Evolutionary conservation across 148 eudicot genomes (phyloP).

Genomic region (Diospyros kaki): DNA sequence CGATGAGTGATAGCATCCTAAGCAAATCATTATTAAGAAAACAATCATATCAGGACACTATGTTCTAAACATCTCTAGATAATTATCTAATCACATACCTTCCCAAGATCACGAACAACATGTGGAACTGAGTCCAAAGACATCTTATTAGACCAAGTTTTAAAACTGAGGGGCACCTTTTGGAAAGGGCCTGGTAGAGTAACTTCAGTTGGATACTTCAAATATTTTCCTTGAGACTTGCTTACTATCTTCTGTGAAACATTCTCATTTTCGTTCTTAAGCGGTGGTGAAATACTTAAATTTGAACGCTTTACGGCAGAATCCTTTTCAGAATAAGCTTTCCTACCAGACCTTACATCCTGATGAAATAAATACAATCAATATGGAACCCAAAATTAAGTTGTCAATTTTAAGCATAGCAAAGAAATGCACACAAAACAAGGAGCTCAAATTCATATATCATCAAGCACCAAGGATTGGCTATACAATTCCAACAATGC

Average conservation of each 20-base stretch:
- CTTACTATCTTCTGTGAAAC: constrained; percentile 21
- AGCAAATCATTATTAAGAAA: neutral
- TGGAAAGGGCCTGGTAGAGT: constrained; percentile 16
- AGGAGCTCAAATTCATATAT: neutral
- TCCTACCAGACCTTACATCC: constrained; percentile 20
- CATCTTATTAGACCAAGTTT: constrained; percentile 25
- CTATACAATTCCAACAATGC: neutral
- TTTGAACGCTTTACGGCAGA: constrained; percentile 7
- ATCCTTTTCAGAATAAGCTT: constrained; percentile 11
- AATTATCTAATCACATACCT: constrained; percentile 20
- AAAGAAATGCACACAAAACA: neutral
- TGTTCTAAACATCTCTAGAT: neutral
- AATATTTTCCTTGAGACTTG: constrained; percentile 23
- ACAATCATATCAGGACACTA: neutral
- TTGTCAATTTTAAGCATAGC: neutral
- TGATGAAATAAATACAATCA: neutral
- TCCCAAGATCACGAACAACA: constrained; percentile 31
- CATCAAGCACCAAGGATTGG: neutral
- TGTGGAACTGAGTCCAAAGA: constrained; percentile 28
- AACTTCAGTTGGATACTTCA: constrained; percentile 15
- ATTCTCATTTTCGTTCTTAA: constrained; percentile 27
- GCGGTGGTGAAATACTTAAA: constrained; percentile 31
- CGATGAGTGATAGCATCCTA: constrained; percentile 27
- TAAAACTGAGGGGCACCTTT: constrained; percentile 23
- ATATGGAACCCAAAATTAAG: neutral